Evolutionary conservation across 2,329 filamentous ascomycete species (phyloP).

Genomic region (Samsoniella hepiali): DNA sequence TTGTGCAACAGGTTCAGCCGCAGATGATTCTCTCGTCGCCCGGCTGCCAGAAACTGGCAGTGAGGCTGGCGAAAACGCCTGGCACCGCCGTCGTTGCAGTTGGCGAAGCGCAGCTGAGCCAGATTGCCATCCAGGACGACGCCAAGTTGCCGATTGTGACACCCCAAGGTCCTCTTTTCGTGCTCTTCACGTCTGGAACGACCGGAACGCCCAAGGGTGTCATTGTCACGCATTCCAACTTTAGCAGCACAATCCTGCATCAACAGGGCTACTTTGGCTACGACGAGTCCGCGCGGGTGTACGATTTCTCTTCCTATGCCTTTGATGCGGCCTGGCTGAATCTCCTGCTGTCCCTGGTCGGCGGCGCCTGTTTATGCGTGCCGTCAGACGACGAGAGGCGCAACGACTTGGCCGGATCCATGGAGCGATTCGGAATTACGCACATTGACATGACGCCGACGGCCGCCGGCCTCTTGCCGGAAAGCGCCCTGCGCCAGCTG

Average conservation of each 20-base stretch:
- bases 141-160: not conserved
- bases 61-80: not conserved
- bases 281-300: slow-evolving; percentile 13
- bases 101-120: not conserved
- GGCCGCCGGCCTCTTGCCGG: slow-evolving; percentile 18
- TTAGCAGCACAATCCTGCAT: slow-evolving; percentile 14
- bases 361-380: slow-evolving; percentile 5
- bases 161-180: slow-evolving; percentile 20
- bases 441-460: slow-evolving; percentile 13
- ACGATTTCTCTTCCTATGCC: slow-evolving; percentile 21
- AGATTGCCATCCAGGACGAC: not conserved
- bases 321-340: slow-evolving; percentile 20
- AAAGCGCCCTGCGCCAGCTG: slow-evolving; percentile 7
- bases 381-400: not conserved
- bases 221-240: slow-evolving; percentile 22
- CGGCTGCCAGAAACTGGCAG: not conserved
- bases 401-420: slow-evolving; percentile 7
- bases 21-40: not conserved
- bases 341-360: slow-evolving; percentile 1
- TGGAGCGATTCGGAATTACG: slow-evolving; percentile 5
- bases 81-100: not conserved
- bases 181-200: slow-evolving; percentile 24
- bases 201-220: slow-evolving; percentile 26
- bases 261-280: slow-evolving; percentile 18
- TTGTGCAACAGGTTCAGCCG: slow-evolving; percentile 4